Percentiles rank a stretch among this genome's conserved stretches.
Evolutionary conservation across 2,329 filamentous ascomycete species (phyloP).

Genomic region (Macroventuria anomochaeta): DNA sequence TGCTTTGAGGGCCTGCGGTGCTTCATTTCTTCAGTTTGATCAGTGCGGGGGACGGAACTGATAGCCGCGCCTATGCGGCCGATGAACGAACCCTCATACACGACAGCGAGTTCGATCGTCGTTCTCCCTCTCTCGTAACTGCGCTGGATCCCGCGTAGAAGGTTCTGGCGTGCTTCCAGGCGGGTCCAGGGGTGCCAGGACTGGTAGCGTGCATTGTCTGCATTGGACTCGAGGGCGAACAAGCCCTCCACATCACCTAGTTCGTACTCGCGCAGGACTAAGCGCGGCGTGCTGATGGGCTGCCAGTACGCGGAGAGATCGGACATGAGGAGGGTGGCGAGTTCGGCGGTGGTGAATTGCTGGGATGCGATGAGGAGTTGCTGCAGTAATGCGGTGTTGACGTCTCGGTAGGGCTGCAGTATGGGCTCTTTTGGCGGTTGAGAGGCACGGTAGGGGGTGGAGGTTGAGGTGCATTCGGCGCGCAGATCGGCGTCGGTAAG

Average conservation of each 20-base stretch:
- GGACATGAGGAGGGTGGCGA: not conserved
- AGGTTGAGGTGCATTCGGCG: constrained; percentile 32
- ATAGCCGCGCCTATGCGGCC: constrained; percentile 43
- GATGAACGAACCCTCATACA: constrained; percentile 29
- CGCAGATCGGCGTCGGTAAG: constrained; percentile 37
- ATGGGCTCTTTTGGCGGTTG: constrained; percentile 18
- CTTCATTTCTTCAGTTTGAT: no score
- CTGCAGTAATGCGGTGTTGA: constrained; percentile 31
- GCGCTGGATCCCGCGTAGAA: constrained; percentile 28
- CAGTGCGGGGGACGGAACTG: no score
- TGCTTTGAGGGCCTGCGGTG: no score
- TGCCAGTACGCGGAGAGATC: no score
- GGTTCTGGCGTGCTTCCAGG: constrained; percentile 28
- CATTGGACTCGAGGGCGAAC: constrained; percentile 33
- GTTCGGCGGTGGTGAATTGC: constrained; percentile 24
- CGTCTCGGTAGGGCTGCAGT: constrained; percentile 18
- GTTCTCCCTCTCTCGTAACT: constrained; percentile 22
- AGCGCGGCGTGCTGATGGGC: constrained; percentile 22
- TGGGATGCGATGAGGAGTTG: constrained; percentile 24
- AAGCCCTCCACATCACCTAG: constrained; percentile 28
- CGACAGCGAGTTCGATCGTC: constrained; percentile 42
- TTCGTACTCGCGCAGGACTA: constrained; percentile 39
- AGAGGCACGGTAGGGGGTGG: not conserved
- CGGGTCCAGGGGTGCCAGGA: constrained; percentile 30
- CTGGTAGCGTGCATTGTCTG: constrained; percentile 40